phyloP scores from a whole-genome alignment of 1,284 basidiomycete species.

The Psilocybe mexicana region DNA sequence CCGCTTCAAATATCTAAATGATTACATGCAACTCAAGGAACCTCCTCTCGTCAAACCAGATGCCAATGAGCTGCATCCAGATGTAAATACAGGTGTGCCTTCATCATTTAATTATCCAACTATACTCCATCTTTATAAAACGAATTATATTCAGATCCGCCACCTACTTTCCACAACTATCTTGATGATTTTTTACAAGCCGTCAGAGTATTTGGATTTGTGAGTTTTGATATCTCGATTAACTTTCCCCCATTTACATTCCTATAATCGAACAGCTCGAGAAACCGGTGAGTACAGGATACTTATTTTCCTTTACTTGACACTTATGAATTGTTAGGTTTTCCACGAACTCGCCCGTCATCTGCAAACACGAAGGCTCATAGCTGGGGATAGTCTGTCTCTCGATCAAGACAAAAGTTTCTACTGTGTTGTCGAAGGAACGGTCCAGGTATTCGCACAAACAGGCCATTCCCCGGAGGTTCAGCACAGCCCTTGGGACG shows the following conservation, averaged over 20 bases:
- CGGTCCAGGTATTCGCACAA: slow-evolving; percentile 82
- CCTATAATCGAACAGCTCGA: slow-evolving; percentile 54
- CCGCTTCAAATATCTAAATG: slow-evolving; percentile 78
- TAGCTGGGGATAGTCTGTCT: slow-evolving; percentile 90
- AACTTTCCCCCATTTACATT: background rate
- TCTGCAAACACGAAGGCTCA: slow-evolving; percentile 86
- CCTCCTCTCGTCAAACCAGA: slow-evolving; percentile 79
- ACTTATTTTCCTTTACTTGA: background rate
- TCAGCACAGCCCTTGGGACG: slow-evolving; percentile 68
- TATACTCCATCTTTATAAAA: background rate
- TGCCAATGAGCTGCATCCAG: slow-evolving; percentile 81
- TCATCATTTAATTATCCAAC: slow-evolving; percentile 6
- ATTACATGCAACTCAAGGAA: slow-evolving; percentile 83
- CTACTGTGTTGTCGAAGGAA: slow-evolving; percentile 94
- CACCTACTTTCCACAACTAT: slow-evolving; percentile 88
- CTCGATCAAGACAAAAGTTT: slow-evolving; percentile 92
- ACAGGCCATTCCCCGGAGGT: slow-evolving; percentile 49
- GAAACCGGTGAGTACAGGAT: slow-evolving; percentile 69
- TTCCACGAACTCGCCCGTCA: slow-evolving; percentile 95
- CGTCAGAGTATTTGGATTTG: slow-evolving; percentile 92
- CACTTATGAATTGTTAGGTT: slow-evolving; percentile 47
- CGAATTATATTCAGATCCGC: slow-evolving; percentile 44
- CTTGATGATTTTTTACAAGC: slow-evolving; percentile 94
- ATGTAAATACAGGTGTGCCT: slow-evolving; percentile 66
- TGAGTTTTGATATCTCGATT: slow-evolving; percentile 27